These are phyloP conservation scores for Venturia nashicola DNA, from an alignment of 2,329 filamentous ascomycete species.

Conservation along the genomic window DNA sequence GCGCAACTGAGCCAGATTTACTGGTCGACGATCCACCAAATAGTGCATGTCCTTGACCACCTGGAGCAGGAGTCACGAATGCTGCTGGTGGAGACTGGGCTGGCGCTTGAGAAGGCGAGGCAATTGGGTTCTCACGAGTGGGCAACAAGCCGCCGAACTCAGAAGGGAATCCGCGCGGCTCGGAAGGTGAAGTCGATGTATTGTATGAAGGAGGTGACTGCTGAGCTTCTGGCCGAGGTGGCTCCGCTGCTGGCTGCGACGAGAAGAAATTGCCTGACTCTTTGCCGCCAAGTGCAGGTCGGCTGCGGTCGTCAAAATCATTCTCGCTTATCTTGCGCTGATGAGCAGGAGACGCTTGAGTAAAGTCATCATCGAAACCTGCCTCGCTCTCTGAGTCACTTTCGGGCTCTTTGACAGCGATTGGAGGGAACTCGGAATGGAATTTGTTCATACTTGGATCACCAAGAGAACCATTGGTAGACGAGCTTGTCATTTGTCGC, in stretches of 20 bases:
- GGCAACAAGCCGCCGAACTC: slow-evolving; percentile 46
- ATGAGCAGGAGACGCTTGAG: slow-evolving; percentile 41
- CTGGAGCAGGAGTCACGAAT: slow-evolving; percentile 18
- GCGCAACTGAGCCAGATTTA: slow-evolving; percentile 17
- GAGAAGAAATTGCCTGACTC: slow-evolving; percentile 20
- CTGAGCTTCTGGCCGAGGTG: slow-evolving; percentile 43
- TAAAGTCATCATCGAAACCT: slow-evolving; percentile 90
- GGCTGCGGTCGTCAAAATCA: slow-evolving; percentile 14
- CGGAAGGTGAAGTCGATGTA: neutral
- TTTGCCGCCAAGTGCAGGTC: slow-evolving; percentile 10
- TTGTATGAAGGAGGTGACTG: slow-evolving; percentile 46
- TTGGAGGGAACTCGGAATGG: slow-evolving; percentile 80
- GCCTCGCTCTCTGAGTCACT: slow-evolving; percentile 56
- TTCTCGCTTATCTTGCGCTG: slow-evolving; percentile 16
- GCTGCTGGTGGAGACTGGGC: slow-evolving; percentile 25
- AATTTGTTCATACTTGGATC: slow-evolving; percentile 36
- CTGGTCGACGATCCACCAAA: slow-evolving; percentile 24
- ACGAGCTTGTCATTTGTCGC: slow-evolving; percentile 22
- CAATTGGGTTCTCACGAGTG: slow-evolving; percentile 39
- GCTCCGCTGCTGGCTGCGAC: slow-evolving; percentile 23
- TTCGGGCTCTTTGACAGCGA: slow-evolving; percentile 64
- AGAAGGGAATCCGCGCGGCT: slow-evolving; percentile 31
- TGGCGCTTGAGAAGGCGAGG: slow-evolving; percentile 16
- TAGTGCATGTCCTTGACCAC: slow-evolving; percentile 26
- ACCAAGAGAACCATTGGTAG: slow-evolving; percentile 19